A percentile compares a stretch with the other conserved stretches of the same genome.
phyloP scores from a whole-genome alignment of 108 stramenopile species.

The Schizochytrium sp. region DNA sequence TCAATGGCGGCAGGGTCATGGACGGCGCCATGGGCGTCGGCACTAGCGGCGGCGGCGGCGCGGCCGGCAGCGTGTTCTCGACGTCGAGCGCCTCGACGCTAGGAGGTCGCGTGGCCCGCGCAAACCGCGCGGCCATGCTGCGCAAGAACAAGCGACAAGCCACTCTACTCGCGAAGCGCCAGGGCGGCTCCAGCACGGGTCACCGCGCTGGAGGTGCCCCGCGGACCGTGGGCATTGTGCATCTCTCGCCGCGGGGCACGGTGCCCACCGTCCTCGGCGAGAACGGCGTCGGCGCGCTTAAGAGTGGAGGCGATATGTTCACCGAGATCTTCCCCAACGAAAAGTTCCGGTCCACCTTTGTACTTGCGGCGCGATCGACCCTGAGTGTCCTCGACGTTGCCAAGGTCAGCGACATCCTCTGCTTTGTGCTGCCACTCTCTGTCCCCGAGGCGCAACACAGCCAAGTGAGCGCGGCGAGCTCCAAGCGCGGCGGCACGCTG shows the following conservation, averaged over 20 bases:
- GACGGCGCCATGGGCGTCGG: slow-evolving; percentile 3
- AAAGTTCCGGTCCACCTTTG: slow-evolving; percentile 69
- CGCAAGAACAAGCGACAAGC: slow-evolving; percentile 47
- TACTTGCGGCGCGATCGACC: slow-evolving; percentile 61
- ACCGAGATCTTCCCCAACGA: slow-evolving; percentile 59
- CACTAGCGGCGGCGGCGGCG: not conserved
- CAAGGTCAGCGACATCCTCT: slow-evolving; percentile 72
- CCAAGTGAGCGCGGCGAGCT: slow-evolving; percentile 34
- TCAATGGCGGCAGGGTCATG: not conserved
- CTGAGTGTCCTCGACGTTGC: slow-evolving; percentile 64
- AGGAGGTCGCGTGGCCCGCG: slow-evolving; percentile 32
- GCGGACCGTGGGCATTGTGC: slow-evolving; percentile 3
- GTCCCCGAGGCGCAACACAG: slow-evolving; percentile 59
- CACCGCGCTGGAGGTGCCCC: not conserved
- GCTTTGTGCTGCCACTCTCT: slow-evolving; percentile 73
- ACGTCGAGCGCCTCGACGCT: not conserved
- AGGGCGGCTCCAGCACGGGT: slow-evolving; percentile 20
- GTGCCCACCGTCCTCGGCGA: slow-evolving; percentile 43
- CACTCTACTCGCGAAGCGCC: slow-evolving; percentile 31
- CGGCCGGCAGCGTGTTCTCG: not conserved
- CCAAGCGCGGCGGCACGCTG: slow-evolving; percentile 25
- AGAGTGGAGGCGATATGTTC: slow-evolving; percentile 4
- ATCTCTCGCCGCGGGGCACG: slow-evolving; percentile 23
- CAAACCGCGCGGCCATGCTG: slow-evolving; percentile 36
- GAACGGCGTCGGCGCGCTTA: not conserved